Evolutionary conservation across 2,329 filamentous ascomycete genomes (phyloP).

Genomic region (Penicillium expansum): DNA sequence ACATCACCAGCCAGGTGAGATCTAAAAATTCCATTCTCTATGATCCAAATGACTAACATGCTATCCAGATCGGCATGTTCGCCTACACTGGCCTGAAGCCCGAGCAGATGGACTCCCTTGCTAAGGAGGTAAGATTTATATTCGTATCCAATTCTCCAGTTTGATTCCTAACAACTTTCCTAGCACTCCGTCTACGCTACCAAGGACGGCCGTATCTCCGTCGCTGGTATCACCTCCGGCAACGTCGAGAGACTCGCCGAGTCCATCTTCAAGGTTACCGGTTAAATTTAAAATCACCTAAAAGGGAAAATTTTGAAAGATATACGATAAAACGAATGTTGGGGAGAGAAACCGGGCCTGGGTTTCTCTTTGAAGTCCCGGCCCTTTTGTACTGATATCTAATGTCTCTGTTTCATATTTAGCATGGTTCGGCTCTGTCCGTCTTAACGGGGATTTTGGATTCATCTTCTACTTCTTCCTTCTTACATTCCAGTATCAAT

Average conservation of each 20-base stretch:
- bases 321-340: slow-evolving; percentile 10
- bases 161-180: slow-evolving; percentile 11
- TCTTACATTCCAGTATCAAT: neutral
- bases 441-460: slow-evolving; percentile 25
- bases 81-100: slow-evolving; percentile 91
- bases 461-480: neutral
- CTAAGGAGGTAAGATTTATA: slow-evolving; percentile 66
- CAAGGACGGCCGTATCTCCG: slow-evolving; percentile 61
- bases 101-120: slow-evolving; percentile 86
- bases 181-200: slow-evolving; percentile 94
- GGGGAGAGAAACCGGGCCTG: slow-evolving; percentile 5
- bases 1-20: slow-evolving; percentile 81
- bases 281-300: slow-evolving; percentile 32
- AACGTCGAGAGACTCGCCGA: slow-evolving; percentile 52
- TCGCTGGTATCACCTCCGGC: slow-evolving; percentile 49
- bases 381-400: slow-evolving; percentile 29
- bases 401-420: slow-evolving; percentile 27
- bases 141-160: neutral
- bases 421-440: slow-evolving; percentile 25
- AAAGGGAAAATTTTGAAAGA: neutral
- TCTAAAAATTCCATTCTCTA: neutral
- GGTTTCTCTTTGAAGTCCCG: neutral
- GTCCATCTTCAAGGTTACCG: slow-evolving; percentile 52
- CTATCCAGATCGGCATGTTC: slow-evolving; percentile 86
- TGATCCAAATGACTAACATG: neutral